Base-by-base conservation (phyloP, 208 protist genomes). In the Acanthamoeba culbertsoni region DNA sequence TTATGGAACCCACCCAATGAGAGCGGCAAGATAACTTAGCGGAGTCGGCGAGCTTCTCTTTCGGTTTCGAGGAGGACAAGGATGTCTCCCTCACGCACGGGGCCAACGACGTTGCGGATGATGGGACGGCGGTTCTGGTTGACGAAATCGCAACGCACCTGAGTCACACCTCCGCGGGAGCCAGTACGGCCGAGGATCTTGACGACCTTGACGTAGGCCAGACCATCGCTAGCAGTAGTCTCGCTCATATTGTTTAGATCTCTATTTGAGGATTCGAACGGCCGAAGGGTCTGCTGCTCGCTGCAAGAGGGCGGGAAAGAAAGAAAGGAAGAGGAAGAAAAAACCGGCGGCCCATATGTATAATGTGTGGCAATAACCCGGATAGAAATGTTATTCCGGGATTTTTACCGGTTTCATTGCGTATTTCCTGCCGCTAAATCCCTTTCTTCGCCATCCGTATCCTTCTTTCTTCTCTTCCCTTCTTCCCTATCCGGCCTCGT, bases 61-160 rank as follows among this genome's bases (percentile, higher is more conserved):
- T 99, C 99, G 88, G 99, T 99, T 96, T 99, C 99, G 96, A 99
- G 98, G 57, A 99, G 98, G 51, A 98, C 98, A 57, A 99, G 98
- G 97, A 99, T 99, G 96, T 99, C 99, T 92, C 98, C 98, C 92
- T 99, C 98, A 94, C 99, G 98, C 94, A 99, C 99, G 77, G 99
- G 99, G 77, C 99, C 99, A 96, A 99, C 99, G 94, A 99, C 99
- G 97, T 99, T 99, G 95, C 99, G 98, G 95, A 99, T 97, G 95
- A 99, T 99, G 12, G 96, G 98, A 93, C 99, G 98, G 96, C 97
- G 98, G 71, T 96, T 97, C 59, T 99, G 97, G 77, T 98, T 97
- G 93, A 99, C 96, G 91, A 99, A 98, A 55, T 98, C 96, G 94
- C 99, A 98, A 86, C 97, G 82, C 28, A 98, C 97, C 97, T 99